These are phyloP conservation scores for Chlorella sorokiniana DNA, from an alignment of 139 green algal genomes.

Conservation along the genomic window DNA sequence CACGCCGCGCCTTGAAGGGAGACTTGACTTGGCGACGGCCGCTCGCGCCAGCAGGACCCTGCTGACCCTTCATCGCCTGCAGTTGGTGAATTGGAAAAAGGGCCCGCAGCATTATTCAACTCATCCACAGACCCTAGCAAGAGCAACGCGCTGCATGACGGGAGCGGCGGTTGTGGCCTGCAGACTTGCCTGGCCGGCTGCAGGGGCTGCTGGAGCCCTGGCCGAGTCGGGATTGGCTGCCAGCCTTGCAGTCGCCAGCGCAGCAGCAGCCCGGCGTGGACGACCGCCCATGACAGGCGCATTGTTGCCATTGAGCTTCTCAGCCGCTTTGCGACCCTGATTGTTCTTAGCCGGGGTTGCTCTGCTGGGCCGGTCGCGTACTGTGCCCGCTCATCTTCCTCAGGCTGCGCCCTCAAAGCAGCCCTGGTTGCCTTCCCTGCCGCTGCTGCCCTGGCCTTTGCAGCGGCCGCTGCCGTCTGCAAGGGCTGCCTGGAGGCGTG, in stretches of 20 bases:
- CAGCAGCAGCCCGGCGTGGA: neutral
- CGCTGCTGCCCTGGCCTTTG: neutral
- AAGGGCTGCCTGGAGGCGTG: constrained; percentile 12
- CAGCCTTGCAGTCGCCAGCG: neutral
- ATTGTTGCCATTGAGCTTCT: neutral
- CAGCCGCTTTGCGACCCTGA: neutral
- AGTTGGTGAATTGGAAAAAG: neutral
- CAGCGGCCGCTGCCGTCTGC: neutral
- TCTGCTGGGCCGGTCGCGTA: neutral
- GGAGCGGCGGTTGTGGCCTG: too few species aligned
- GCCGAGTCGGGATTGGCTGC: neutral
- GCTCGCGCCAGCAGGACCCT: neutral
- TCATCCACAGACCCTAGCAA: too few species aligned
- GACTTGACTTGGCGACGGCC: neutral
- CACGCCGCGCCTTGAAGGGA: neutral
- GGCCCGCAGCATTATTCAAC: too few species aligned
- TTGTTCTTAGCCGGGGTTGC: neutral
- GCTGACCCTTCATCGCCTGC: neutral
- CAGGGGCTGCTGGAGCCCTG: too few species aligned
- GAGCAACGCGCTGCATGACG: too few species aligned
- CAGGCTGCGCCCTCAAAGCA: neutral
- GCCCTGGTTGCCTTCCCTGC: neutral
- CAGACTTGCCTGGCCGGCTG: too few species aligned
- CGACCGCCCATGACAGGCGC: neutral
- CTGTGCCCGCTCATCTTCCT: constrained; percentile 13